phyloP scores from a whole-genome alignment of 2,329 filamentous ascomycete species.

The Endoconidiophora laricicola region DNA sequence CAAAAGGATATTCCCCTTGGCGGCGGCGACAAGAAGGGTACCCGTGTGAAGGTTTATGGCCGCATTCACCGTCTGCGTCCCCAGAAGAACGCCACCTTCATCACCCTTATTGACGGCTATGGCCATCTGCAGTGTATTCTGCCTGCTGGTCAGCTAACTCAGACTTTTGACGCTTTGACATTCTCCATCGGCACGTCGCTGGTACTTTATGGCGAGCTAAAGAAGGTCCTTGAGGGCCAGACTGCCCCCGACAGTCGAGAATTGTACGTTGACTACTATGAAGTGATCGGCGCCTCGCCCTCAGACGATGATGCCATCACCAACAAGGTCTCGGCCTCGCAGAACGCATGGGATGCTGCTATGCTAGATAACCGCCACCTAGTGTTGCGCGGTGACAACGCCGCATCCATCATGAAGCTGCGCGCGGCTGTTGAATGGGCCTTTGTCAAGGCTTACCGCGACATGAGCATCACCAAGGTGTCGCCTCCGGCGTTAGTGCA shows the following conservation, averaged over 20 bases:
- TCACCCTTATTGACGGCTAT: constrained; percentile 74
- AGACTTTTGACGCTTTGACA: constrained; percentile 80
- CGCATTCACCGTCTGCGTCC: constrained; percentile 65
- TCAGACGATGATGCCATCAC: constrained; percentile 84
- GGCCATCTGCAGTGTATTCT: constrained; percentile 67
- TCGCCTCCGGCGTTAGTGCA: constrained; percentile 82
- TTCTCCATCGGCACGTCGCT: constrained; percentile 80
- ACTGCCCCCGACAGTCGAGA: constrained; percentile 73
- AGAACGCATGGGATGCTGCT: constrained; percentile 38
- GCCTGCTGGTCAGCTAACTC: constrained; percentile 58
- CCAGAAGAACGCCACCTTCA: constrained; percentile 74
- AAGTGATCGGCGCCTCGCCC: constrained; percentile 61
- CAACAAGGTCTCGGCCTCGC: constrained; percentile 43
- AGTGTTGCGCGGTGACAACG: constrained; percentile 66
- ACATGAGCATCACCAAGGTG: constrained; percentile 64
- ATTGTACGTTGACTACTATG: constrained; percentile 79
- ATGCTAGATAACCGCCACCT: constrained; percentile 74
- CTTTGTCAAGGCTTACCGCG: constrained; percentile 64
- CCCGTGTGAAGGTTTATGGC: constrained; percentile 63
- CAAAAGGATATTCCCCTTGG: constrained; percentile 48
- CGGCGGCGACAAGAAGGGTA: constrained; percentile 43
- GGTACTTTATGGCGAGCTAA: constrained; percentile 68
- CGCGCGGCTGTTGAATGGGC: constrained; percentile 66
- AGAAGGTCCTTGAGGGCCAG: constrained; percentile 58
- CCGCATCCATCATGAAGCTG: constrained; percentile 75